Evolutionary conservation across 441 rosid species (phyloP), one percentile per base, ranked within the genome.

Genomic region (Populus trichocarpa): DNA sequence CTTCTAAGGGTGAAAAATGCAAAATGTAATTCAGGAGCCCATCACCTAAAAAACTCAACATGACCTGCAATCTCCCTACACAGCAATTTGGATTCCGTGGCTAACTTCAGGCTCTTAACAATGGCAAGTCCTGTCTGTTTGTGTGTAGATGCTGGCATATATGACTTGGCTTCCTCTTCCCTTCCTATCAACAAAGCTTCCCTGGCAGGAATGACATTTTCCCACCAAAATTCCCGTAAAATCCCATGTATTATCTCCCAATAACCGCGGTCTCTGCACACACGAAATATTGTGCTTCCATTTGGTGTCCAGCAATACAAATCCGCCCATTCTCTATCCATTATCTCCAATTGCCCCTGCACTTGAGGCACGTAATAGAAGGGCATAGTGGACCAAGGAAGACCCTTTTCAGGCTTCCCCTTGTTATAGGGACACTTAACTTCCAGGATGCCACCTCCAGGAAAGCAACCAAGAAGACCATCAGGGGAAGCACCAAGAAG

Each of bases 301-400:
- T 95, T 94, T 23, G 84, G 86, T 13, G 97, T 96, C 98, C 98
- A 96, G 85, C 98, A 96, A 83, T 90, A 96, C 76, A 96, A 76
- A 80, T 96, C 95, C 0, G 93, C 93, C 99, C 99, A 96, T 12
- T 96, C 98, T 71, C 98, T 83, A 75, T 89, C 89, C 97, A 94
- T 91, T 70, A 96, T 90, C 86, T 96, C 98, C 94, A 96, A 87
- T 73, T 96, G 99, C 64, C 99, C 99, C 77, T 96, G 99, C 77
- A 94, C 86, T 81, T 94, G 98, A 76, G 98, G 99, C 97, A 94
- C 92, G 87, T 94, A 94, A 77, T 96, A 94, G 86, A 90, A 96
- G 0, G 99, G 99, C 79, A 94, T 78, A 11, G 87, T 84, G 28
- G 91, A 84, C 99, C 99, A 96, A 0, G 98, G 99, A 71, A 89